Evolutionary conservation across 2,329 filamentous ascomycete species (phyloP), one percentile per base, ranked within the genome.

Genomic region (Byssoonygena ceratinophila): DNA sequence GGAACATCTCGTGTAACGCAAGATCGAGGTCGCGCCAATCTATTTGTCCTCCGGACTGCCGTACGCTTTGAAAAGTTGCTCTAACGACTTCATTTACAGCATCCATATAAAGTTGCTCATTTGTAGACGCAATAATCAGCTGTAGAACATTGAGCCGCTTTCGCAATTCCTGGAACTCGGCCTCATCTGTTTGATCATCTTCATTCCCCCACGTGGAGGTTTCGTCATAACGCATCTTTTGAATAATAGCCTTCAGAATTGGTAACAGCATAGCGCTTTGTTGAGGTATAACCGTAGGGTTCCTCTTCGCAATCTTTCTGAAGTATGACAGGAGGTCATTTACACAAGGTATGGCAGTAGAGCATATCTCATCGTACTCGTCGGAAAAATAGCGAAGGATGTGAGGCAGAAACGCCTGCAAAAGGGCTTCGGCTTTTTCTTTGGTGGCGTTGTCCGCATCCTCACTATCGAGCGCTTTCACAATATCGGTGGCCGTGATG

Each of bases 321-420:
- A 97, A 79, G 66, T 94, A 91, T 25, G 88, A 89, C 55, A 98
- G 79, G 46, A 97, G 79, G 63, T 98, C 94, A 46, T 87, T 95
- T 52, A 97, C 80, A 34, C 87, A 91, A 20, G 90, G 87, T 56
- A 98, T 94, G 54, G 97, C 88, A 11, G 88, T 92, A 32, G 90
- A 94, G 74, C 92, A 97, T 60, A 98, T 84, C 72, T 98, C 92
- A 68, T 98, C 92, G 67, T 94, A 98, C 66, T 98, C 90, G 68
- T 98, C 92, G 22, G 89, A 86, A 71, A 98, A 96, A 74, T 96
- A 96, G 36, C 91, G 86, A 47, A 98, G 75, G 11, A 97, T 77
- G 60, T 90, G 84, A 0, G 90, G 88, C 25, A 95, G 74, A 66
- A 97, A 97, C 37, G 81, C 79, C 64, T 85, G 85, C 50, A 97